These are phyloP conservation scores for Barnettozyma siamensis DNA, from an alignment of 805 yeast genomes.

Conservation along the genomic window DNA sequence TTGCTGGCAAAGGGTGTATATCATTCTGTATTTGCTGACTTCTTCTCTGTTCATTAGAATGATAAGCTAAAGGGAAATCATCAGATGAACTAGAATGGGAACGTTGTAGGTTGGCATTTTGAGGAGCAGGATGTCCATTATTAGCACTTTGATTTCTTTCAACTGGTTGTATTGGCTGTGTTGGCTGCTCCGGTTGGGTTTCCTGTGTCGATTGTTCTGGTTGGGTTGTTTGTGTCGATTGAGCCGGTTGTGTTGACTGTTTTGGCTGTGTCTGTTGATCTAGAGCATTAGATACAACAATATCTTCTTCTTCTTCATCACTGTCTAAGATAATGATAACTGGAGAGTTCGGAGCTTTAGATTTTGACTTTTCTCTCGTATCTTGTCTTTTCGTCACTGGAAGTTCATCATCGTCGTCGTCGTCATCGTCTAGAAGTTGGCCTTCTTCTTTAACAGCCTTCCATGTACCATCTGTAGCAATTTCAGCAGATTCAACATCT, in stretches of 20 bases:
- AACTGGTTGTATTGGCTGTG: too few species aligned
- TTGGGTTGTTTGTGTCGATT: neutral
- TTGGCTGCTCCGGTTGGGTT: too few species aligned
- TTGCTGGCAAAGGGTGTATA: neutral
- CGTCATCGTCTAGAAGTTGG: conserved; percentile 1
- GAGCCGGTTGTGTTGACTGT: neutral
- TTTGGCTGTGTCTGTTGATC: neutral
- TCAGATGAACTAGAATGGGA: too few species aligned
- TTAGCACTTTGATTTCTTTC: too few species aligned
- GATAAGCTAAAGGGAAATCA: too few species aligned
- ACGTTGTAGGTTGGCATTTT: too few species aligned
- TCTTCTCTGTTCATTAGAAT: too few species aligned
- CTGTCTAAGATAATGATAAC: conserved; percentile 47
- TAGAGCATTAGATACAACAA: conserved; percentile 1
- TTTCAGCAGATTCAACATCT: conserved; percentile 58
- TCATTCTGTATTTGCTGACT: neutral
- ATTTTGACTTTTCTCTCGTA: neutral
- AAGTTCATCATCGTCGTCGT: conserved; percentile 18
- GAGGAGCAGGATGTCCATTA: too few species aligned
- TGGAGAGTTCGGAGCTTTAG: conserved; percentile 21
- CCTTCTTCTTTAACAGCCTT: conserved; percentile 26
- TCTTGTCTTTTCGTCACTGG: conserved; percentile 2
- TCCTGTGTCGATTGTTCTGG: too few species aligned
- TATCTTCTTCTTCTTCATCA: conserved; percentile 32
- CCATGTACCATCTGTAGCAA: conserved; percentile 77